Base-by-base conservation (phyloP, 495 filamentous ascomycete genomes). In the Podospora tetraspora region DNA sequence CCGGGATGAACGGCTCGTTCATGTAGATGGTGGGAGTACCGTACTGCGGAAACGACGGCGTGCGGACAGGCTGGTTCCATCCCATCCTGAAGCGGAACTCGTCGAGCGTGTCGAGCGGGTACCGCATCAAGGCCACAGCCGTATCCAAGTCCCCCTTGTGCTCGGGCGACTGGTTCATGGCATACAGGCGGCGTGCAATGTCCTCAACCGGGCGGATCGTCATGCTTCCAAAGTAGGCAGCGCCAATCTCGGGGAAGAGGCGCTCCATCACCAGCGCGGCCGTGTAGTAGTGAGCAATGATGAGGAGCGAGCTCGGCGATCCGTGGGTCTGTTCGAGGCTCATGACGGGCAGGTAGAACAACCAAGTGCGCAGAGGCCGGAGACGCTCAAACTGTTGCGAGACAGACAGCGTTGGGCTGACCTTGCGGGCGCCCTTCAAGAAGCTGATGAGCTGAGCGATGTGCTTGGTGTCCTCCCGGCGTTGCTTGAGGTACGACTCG, bases 201-300 rank as follows among this genome's bases (percentile, higher is more conserved):
- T 94, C 88, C 74, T 93, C 91, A 34, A 93, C 90, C 2, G 90
- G 90, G 3, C 85, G 84, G 60, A 93, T 82, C 4, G 89, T 88
- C 74, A 94, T 79, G 71, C 91, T 89, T 23, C 91, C 92, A 65
- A 96, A 89, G 72, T 93, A 97, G 56, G 92, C 89, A 23, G 92
- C 90, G 62, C 92, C 94, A 67, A 97, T 86, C 73, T 96, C 93
- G 10, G 93, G 93, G 76, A 94, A 96, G 59, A 97, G 86, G 32
- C 91, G 90, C 78, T 97, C 96, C 77, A 99, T 85, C 43, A 91
- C 86, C 65, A 97, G 80, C 12, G 92, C 93, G 32, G 92, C 86
- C 4, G 92, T 93, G 76, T 97, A 97, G 79, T 97, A 94, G 74
- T 98, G 91, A 10, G 93, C 90, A 52, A 99, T 87, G 34, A 96